Base-by-base conservation (phyloP, 2,329 filamentous ascomycete species). In the Paecilomyces sp. region DNA sequence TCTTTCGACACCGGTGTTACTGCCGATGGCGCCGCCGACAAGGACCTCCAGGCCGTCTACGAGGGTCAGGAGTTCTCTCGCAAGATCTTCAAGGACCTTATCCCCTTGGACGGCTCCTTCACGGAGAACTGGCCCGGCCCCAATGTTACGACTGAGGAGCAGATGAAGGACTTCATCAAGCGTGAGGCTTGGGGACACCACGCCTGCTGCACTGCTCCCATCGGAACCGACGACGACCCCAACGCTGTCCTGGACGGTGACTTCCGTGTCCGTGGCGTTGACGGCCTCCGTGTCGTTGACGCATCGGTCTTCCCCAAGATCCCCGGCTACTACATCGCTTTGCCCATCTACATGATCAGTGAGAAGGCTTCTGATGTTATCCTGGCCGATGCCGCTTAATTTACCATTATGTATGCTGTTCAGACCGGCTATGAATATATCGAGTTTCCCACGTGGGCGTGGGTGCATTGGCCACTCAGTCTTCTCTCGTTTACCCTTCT, bases 341-440 rank as follows among this genome's bases (percentile, higher is more conserved):
- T 81, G 0, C 77, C 83, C 0, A 79, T 79, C 0, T 85, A 83
- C 64, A 83, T 87, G 70, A 74, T 83, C 4, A 79, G 77, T 1
- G 84, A 88, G 75, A 88, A 87, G 76, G 85, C 85, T 0, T 81
- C 83, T 1, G 83, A 86, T 69, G 80, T 79, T 5, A 86, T 87
- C 57, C 57, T 78, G 54, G 61, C 58, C 9, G 65, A 56, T 53
- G 58, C 50, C 50, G 13, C 50, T 54, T 25, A 56, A 53, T 53
- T 47, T 47, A 8, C 15, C n/a, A 18, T 9, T 5, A 22, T 47
- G 6, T 22, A 18, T 8, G 41, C 15, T 47, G 41, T 47, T 3
- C 15, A 47, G n/a, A 47, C 41, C 18, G 18, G 7, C n/a, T 47
- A 47, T 47, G n/a, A 47, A 47, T 47, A 9, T 22, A 9, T 47